These are phyloP conservation scores for Yarrowia galli DNA, from an alignment of 1,139 yeast species.

Conservation along the genomic window DNA sequence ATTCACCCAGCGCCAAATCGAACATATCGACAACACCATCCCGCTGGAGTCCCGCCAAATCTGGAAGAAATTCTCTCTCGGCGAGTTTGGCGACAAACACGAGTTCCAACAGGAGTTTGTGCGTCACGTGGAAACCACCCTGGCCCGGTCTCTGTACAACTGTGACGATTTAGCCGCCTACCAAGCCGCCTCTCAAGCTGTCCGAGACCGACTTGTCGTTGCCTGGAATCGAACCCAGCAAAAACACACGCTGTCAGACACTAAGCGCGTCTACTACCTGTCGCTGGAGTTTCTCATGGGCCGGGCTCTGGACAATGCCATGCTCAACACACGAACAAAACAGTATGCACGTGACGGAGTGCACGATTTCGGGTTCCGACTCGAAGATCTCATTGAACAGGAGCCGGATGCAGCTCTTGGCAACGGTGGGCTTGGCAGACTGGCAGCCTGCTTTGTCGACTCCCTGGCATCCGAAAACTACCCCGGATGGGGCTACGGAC, in stretches of 20 bases:
- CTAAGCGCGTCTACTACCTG: slow-evolving; percentile 85
- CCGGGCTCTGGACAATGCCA: slow-evolving; percentile 91
- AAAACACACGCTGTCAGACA: slow-evolving; percentile 80
- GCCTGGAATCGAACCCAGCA: slow-evolving; percentile 97
- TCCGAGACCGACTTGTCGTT: slow-evolving; percentile 79
- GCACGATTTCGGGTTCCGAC: slow-evolving; percentile 79
- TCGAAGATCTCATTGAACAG: slow-evolving; percentile 83
- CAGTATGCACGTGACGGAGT: slow-evolving; percentile 63
- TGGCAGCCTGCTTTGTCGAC: slow-evolving; percentile 94
- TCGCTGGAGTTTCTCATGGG: slow-evolving; percentile 95
- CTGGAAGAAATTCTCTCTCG: slow-evolving; percentile 72
- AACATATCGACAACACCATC: slow-evolving; percentile 79
- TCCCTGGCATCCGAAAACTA: slow-evolving; percentile 85
- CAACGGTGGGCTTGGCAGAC: slow-evolving; percentile 93
- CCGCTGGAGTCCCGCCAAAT: slow-evolving; percentile 77
- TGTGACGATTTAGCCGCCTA: slow-evolving; percentile 93
- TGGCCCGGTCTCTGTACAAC: slow-evolving; percentile 89
- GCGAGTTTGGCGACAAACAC: slow-evolving; percentile 61
- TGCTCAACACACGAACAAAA: slow-evolving; percentile 75
- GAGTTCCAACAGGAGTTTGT: slow-evolving; percentile 76
- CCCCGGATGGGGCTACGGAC: slow-evolving; percentile 97
- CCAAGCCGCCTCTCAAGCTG: slow-evolving; percentile 81
- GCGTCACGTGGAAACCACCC: slow-evolving; percentile 84
- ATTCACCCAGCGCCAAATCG: slow-evolving; percentile 87
- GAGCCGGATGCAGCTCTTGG: slow-evolving; percentile 97